Conservation (phyloP, 805 yeast species). For the Starmerella vaccinii region DNA sequence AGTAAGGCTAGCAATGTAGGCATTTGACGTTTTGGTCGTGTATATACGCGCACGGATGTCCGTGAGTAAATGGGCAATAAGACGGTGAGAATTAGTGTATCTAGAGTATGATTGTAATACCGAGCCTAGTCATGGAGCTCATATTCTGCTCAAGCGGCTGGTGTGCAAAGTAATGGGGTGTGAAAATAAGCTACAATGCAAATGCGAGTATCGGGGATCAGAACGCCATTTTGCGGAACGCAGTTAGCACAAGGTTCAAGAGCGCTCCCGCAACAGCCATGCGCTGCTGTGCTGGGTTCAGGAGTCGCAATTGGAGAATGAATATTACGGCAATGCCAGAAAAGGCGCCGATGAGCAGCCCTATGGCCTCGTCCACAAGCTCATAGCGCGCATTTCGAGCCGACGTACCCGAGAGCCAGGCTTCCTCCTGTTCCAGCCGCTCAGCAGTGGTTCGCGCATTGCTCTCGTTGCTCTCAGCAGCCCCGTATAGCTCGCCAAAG, state of each 20-base stretch:
- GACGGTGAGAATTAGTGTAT: too few species aligned
- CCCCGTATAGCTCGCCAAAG: constrained; percentile 4
- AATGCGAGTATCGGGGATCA: too few species aligned
- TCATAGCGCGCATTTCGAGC: neutral
- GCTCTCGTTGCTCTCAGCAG: neutral
- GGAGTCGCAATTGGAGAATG: neutral
- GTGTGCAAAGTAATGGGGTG: too few species aligned
- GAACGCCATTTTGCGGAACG: neutral
- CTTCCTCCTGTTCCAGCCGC: constrained; percentile 4
- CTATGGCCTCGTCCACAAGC: constrained; percentile 1
- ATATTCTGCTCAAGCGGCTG: too few species aligned
- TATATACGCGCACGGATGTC: too few species aligned
- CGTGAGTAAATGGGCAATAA: too few species aligned
- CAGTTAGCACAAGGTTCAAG: neutral
- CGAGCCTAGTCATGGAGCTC: too few species aligned
- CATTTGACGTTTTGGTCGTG: too few species aligned
- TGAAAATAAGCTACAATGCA: neutral
- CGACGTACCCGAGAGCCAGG: constrained; percentile 2
- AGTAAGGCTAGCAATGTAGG: too few species aligned
- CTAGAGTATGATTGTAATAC: too few species aligned
- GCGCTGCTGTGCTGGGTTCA: constrained; percentile 4
- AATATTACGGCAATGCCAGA: constrained; percentile 1
- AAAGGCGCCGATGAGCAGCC: constrained; percentile 3
- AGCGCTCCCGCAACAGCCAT: constrained; percentile 4
- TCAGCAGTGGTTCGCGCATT: neutral